Conservation (phyloP, 805 yeast species). For the Isabelozyma heimii region DNA sequence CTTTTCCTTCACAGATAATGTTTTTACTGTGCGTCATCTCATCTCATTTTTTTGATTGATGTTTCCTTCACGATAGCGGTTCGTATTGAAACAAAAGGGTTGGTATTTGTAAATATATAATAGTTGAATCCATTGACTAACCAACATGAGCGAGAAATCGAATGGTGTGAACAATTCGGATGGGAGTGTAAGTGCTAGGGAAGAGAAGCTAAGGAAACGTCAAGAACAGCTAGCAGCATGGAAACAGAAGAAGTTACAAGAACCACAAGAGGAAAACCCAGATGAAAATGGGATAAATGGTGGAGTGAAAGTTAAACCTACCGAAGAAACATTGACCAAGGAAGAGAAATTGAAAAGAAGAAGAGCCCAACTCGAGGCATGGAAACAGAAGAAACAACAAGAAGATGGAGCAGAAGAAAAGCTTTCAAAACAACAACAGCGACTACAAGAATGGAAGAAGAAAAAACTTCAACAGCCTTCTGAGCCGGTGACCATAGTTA, state of each 20-base stretch:
- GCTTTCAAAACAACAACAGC: conserved; percentile 27
- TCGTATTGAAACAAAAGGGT: background rate
- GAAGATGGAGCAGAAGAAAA: conserved; percentile 10
- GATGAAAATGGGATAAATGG: background rate
- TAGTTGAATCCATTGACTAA: background rate
- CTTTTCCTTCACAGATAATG: no score
- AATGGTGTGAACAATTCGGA: background rate
- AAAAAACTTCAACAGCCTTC: conserved; percentile 13
- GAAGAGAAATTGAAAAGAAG: conserved; percentile 39
- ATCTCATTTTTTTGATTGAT: background rate
- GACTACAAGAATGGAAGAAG: conserved; percentile 54
- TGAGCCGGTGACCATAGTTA: background rate
- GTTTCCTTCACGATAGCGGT: background rate
- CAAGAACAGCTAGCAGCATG: conserved; percentile 57
- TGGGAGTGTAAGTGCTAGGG: conserved; percentile 9
- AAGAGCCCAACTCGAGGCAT: conserved; percentile 53
- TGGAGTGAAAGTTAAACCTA: background rate
- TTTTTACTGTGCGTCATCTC: background rate
- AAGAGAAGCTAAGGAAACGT: conserved; percentile 39
- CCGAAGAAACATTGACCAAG: conserved; percentile 10
- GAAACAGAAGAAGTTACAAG: conserved; percentile 50
- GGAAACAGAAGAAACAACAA: conserved; percentile 46
- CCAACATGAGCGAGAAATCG: background rate
- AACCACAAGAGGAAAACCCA: background rate
- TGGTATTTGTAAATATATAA: background rate